Evolutionary conservation across 2,329 filamentous ascomycete genomes (phyloP), one percentile per base, ranked within the genome.

Genomic region (Venturia effusa): DNA sequence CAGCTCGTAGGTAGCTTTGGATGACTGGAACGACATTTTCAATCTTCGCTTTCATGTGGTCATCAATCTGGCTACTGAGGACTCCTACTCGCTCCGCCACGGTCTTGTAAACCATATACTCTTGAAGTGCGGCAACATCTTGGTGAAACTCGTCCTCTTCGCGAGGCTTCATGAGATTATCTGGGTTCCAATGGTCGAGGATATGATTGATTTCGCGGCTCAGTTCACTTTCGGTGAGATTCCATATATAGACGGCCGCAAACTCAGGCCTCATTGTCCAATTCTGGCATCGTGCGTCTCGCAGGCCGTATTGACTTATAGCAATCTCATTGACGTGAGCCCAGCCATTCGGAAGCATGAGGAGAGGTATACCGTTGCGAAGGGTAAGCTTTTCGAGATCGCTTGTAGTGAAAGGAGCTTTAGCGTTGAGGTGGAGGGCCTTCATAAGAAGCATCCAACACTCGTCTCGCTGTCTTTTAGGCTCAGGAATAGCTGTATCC

Each of bases 271-370:
- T 57, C 51, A 57, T 3, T 11, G 17, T 8, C 51, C 51, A 57
- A 17, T 34, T 32, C 19, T 57, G 51, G 51, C 3, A 34, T 8
- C 22, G 51, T n/a, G 30, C 30, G 51, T 24, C 11, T 34, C 51
- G 51, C 19, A 57, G 51, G 17, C 51, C 51, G 27, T 57, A 34
- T 34, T 57, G 51, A n/a, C 51, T 34, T 6, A 32, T 7, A 3
- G 27, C 51, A 17, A 57, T 32, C 8, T 57, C 51, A 11, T 57
- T 57, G 30, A 57, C 51, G 22, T 30, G 51, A 11, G 3, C 13
- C 51, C 51, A 57, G 19, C 51, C 51, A n/a, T 57, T 57, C 10
- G 51, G 51, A 34, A 57, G 51, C 7, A 57, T 57, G 51, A 57
- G 51, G 30, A 57, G 51, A 19, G 51, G 51, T 32, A 57, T 10